phyloP scores from a whole-genome alignment of 805 yeast genomes.

The Wickerhamiella kazuoi region DNA sequence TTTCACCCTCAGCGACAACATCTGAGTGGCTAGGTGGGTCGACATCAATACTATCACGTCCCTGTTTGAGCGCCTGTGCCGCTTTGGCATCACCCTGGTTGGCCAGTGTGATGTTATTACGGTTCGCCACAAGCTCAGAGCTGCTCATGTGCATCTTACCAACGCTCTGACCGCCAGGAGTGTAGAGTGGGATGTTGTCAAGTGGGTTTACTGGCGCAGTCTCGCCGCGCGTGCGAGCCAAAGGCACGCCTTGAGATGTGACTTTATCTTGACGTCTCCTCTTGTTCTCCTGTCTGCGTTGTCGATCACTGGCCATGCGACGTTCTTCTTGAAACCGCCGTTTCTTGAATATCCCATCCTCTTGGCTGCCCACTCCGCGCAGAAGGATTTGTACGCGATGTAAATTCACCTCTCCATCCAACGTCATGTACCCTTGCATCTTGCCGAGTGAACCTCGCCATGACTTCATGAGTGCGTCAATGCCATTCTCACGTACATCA shows the following conservation, averaged over 20 bases:
- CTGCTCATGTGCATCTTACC: slow-evolving; percentile 51
- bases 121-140: slow-evolving; percentile 40
- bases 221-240: slow-evolving; percentile 41
- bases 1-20: background rate
- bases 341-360: slow-evolving; percentile 56
- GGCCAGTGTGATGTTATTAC: slow-evolving; percentile 6
- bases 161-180: slow-evolving; percentile 55
- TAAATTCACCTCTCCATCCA: slow-evolving; percentile 71
- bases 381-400: slow-evolving; percentile 60
- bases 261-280: slow-evolving; percentile 11
- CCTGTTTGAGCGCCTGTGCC: background rate
- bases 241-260: slow-evolving; percentile 19
- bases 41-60: background rate
- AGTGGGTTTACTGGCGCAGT: slow-evolving; percentile 56
- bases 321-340: slow-evolving; percentile 55
- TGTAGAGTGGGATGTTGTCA: slow-evolving; percentile 57
- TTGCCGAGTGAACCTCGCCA: slow-evolving; percentile 64
- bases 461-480: slow-evolving; percentile 58
- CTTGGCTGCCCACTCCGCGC: slow-evolving; percentile 47
- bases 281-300: slow-evolving; percentile 21
- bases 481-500: slow-evolving; percentile 88
- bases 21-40: background rate
- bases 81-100: background rate
- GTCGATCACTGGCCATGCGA: slow-evolving; percentile 41
- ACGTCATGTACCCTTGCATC: slow-evolving; percentile 63